Evolutionary conservation across 352 stramenopile genomes (phyloP).

Genomic region (Phytophthora pini): DNA sequence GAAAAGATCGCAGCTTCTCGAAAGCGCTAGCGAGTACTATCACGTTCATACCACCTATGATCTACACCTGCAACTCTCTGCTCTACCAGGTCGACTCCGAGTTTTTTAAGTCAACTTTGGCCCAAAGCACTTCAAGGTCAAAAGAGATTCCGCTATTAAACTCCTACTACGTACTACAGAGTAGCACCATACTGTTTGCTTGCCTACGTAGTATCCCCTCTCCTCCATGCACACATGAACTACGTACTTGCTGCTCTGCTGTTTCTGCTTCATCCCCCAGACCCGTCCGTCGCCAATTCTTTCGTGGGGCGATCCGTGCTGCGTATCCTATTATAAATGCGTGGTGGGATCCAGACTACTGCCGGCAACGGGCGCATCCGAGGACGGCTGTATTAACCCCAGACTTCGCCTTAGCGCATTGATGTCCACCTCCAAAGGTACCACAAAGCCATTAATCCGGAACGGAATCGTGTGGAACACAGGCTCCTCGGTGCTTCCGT

Average conservation of each 20-base stretch:
- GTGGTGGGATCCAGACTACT: conserved; percentile 27
- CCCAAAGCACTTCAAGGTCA: too few relatives aligned
- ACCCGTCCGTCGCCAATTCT: conserved; percentile 6
- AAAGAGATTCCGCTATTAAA: conserved; percentile 1
- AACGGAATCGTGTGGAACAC: conserved; percentile 72
- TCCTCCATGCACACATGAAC: conserved; percentile 22
- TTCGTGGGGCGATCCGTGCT: conserved; percentile 8
- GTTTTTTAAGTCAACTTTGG: too few relatives aligned
- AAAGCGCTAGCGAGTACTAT: conserved; percentile 7
- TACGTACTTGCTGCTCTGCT: conserved; percentile 15
- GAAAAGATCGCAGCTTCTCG: conserved; percentile 55
- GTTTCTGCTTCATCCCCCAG: neutral
- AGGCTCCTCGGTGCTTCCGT: conserved; percentile 43
- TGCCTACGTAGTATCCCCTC: conserved; percentile 17
- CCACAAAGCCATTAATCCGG: conserved; percentile 75
- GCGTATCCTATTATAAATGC: conserved; percentile 41
- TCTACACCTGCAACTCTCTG: too few relatives aligned
- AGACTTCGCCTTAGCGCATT: conserved; percentile 61
- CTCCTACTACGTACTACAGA: conserved; percentile 24
- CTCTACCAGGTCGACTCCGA: too few relatives aligned
- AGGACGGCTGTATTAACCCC: conserved; percentile 36
- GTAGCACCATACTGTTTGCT: conserved; percentile 9
- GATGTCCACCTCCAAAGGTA: conserved; percentile 77
- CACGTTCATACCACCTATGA: too few relatives aligned
- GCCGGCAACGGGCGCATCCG: conserved; percentile 19